Conservation (phyloP, 2,329 filamentous ascomycete species). For the Aspergillus calidoustus region DNA sequence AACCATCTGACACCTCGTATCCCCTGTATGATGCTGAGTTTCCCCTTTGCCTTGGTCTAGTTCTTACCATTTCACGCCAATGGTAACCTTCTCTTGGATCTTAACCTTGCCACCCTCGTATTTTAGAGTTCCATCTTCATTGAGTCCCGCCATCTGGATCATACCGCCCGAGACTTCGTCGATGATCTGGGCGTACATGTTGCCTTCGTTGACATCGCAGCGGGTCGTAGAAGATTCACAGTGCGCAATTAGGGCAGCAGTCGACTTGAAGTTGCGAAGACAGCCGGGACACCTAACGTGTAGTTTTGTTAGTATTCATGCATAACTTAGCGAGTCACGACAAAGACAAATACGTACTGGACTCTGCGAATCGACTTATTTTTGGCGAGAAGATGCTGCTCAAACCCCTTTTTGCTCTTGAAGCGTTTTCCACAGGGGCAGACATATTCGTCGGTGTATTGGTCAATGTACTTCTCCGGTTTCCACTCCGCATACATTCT, state of each 20-base stretch:
- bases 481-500: constrained; percentile 31
- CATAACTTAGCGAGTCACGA: no score
- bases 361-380: constrained; percentile 19
- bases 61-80: constrained; percentile 12
- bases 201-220: constrained; percentile 39
- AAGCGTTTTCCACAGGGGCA: constrained; percentile 42
- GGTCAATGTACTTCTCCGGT: constrained; percentile 37
- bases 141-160: constrained; percentile 37
- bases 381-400: constrained; percentile 38
- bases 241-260: constrained; percentile 46
- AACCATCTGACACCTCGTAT: background rate
- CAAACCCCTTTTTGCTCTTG: constrained; percentile 30
- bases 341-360: constrained; percentile 23
- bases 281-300: constrained; percentile 44
- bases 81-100: constrained; percentile 15
- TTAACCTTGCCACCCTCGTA: constrained; percentile 34
- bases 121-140: constrained; percentile 40
- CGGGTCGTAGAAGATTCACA: constrained; percentile 42
- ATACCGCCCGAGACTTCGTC: constrained; percentile 45
- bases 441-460: constrained; percentile 33
- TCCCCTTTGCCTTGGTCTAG: background rate
- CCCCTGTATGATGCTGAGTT: background rate
- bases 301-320: constrained; percentile 6
- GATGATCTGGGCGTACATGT: constrained; percentile 40
- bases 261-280: constrained; percentile 42